Conservation (phyloP, 2,329 filamentous ascomycete genomes). For the Neopestalotiopsis rosae region DNA sequence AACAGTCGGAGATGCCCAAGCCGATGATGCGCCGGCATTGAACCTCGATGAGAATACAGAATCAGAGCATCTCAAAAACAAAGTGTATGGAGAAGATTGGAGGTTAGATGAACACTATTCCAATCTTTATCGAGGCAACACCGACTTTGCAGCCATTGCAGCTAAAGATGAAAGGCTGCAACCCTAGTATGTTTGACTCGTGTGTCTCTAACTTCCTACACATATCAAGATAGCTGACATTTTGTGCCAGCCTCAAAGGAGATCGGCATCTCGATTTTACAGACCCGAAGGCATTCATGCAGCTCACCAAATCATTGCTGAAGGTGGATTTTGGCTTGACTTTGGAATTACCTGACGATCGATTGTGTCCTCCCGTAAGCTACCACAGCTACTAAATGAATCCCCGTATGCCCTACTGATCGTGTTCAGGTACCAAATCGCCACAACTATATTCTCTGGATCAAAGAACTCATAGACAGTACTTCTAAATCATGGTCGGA, state of each 20-base stretch:
- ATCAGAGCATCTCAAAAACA: background rate
- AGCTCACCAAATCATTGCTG: conserved; percentile 80
- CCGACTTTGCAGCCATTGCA: conserved; percentile 31
- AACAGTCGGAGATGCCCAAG: too few relatives aligned
- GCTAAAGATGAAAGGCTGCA: conserved; percentile 30
- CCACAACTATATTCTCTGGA: conserved; percentile 90
- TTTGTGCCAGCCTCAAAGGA: conserved; percentile 28
- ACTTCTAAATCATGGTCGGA: conserved; percentile 56
- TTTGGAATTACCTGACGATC: conserved; percentile 74
- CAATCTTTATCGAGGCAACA: conserved; percentile 30
- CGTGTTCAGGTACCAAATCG: conserved; percentile 61
- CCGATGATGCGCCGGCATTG: background rate
- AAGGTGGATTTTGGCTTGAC: conserved; percentile 75
- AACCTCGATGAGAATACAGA: background rate
- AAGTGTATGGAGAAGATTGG: too few relatives aligned
- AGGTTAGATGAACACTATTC: conserved; percentile 29
- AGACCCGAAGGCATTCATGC: conserved; percentile 77
- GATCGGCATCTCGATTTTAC: conserved; percentile 74
- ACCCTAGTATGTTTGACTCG: conserved; percentile 21
- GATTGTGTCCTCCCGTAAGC: conserved; percentile 83
- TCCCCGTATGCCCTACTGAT: background rate
- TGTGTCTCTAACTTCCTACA: conserved; percentile 21
- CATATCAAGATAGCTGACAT: conserved; percentile 5
- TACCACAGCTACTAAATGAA: background rate
- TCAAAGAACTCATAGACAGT: conserved; percentile 80